These are phyloP conservation scores for Fusarium siculi DNA, from an alignment of 2,329 filamentous ascomycete genomes.

Conservation along the genomic window DNA sequence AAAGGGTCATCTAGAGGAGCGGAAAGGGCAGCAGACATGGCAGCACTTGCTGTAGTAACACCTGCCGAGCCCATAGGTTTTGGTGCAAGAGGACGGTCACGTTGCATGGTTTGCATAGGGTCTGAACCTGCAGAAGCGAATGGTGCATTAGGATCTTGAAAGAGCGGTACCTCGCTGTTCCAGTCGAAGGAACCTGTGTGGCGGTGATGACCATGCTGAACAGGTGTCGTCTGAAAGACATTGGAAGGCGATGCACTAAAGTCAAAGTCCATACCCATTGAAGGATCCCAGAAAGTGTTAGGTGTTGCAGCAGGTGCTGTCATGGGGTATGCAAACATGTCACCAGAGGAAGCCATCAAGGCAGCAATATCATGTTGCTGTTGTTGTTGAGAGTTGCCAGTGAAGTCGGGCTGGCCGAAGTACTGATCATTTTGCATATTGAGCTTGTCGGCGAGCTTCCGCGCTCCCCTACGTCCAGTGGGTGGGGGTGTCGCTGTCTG, in stretches of 20 bases:
- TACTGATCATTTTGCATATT: conserved; percentile 69
- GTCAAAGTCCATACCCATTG: conserved; percentile 71
- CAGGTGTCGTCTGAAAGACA: conserved; percentile 53
- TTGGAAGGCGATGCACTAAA: conserved; percentile 58
- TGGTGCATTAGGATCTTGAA: conserved; percentile 58
- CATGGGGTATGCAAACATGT: conserved; percentile 70
- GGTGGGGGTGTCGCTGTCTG: conserved; percentile 71
- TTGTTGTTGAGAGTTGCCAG: conserved; percentile 57
- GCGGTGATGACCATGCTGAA: conserved; percentile 55
- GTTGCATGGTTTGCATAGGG: conserved; percentile 52
- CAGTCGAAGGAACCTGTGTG: conserved; percentile 66
- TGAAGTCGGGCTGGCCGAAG: conserved; percentile 63
- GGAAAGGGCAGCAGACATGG: conserved; percentile 56
- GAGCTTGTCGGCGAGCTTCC: conserved; percentile 65
- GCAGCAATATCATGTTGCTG: conserved; percentile 58
- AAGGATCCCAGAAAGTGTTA: conserved; percentile 68
- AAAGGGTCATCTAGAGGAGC: conserved; percentile 63
- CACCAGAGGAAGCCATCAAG: conserved; percentile 59
- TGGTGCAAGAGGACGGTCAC: conserved; percentile 61
- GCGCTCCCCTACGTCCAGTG: conserved; percentile 64
- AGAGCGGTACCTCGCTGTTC: conserved; percentile 65
- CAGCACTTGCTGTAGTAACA: conserved; percentile 32
- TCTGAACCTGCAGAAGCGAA: conserved; percentile 49
- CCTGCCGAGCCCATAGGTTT: conserved; percentile 55
- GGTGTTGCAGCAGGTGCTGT: conserved; percentile 65